Percentiles rank a stretch among this genome's conserved stretches.
phyloP scores from a whole-genome alignment of 768 basidiomycete species.

The Amylocystis lapponica region DNA sequence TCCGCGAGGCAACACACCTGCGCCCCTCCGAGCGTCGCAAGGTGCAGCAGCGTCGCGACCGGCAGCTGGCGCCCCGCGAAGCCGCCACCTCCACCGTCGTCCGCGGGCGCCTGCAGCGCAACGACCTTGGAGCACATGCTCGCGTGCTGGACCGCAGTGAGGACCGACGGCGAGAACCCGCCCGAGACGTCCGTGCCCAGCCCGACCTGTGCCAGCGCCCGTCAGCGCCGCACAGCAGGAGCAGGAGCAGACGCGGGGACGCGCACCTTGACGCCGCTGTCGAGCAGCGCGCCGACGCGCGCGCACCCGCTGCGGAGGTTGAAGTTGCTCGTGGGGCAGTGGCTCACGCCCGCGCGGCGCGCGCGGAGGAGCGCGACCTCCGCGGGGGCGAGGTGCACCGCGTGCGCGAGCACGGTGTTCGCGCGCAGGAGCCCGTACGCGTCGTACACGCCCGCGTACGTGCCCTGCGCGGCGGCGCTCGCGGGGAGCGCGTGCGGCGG shows the following conservation, averaged over 20 bases:
- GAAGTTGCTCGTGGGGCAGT: constrained; percentile 94
- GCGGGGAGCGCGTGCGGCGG: not conserved
- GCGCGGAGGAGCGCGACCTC: constrained; percentile 70
- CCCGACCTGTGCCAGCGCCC: constrained; percentile 57
- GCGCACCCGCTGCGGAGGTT: constrained; percentile 85
- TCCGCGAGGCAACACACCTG: constrained; percentile 67
- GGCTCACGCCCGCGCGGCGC: constrained; percentile 71
- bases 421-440: constrained; percentile 62
- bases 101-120: constrained; percentile 38
- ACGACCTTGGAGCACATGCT: constrained; percentile 78
- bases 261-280: constrained; percentile 78
- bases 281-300: constrained; percentile 71
- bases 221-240: not conserved
- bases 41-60: constrained; percentile 73
- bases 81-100: not conserved
- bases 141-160: constrained; percentile 67
- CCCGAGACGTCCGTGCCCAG: constrained; percentile 94
- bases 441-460: constrained; percentile 84
- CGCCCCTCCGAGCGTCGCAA: constrained; percentile 91
- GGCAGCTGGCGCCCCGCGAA: constrained; percentile 63
- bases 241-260: not conserved
- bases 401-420: constrained; percentile 88
- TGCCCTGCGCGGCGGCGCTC: constrained; percentile 28
- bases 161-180: constrained; percentile 77
- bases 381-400: constrained; percentile 65